Base-by-base conservation (phyloP, 2,329 filamentous ascomycete species). In the Trichoderma citrinoviride region DNA sequence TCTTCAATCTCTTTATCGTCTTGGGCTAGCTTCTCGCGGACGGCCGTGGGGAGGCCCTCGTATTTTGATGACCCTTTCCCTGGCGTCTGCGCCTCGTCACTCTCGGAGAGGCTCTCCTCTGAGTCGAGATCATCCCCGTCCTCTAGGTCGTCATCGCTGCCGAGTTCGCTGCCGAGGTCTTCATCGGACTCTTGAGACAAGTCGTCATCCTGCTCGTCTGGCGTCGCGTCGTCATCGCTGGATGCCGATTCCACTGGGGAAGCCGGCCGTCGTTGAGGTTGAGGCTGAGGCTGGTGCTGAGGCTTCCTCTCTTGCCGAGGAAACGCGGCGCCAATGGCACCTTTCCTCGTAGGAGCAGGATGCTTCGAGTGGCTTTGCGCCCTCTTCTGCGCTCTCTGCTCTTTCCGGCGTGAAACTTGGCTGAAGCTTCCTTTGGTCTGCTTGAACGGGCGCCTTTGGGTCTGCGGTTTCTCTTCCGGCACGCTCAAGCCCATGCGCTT, bases 1-100 rank as follows among this genome's bases (percentile, higher is more conserved):
- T 88, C 88, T 21, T 90, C 89, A 70, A 99, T 98, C 70, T 97
- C 92, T 2, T 88, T 91, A 72, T 98, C 93, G 65, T 99, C 94
- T 67, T 91, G 82, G 0, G 86, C 88, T 5, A 97, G 79, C 70
- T 84, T 72, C 83, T 86, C n/a, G 87, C 73, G 21, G 68, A 68
- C 61, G 1, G 66, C 60, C 37, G 67, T 70, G 17, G 73, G 58
- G 14, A 71, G 21, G 1, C 67, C 50, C 7, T 61, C 53, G 21
- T 53, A 53, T 23, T 43, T 43, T 14, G 52, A 54, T 12, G 40
- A 43, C 6, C 23, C 49, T 25, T 56, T 49, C n/a, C 21, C 23
- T 21, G 61, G 29, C 19, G 21, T 4, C 12, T 46, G 25, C 21
- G 7, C 58, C 3, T 68, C 64, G 4, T 72, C 70, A 53, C 69